Percentiles rank a stretch among this genome's conserved stretches.
These are phyloP conservation scores for Puccinia horiana DNA, from an alignment of 1,284 basidiomycete genomes.

Conservation along the genomic window DNA sequence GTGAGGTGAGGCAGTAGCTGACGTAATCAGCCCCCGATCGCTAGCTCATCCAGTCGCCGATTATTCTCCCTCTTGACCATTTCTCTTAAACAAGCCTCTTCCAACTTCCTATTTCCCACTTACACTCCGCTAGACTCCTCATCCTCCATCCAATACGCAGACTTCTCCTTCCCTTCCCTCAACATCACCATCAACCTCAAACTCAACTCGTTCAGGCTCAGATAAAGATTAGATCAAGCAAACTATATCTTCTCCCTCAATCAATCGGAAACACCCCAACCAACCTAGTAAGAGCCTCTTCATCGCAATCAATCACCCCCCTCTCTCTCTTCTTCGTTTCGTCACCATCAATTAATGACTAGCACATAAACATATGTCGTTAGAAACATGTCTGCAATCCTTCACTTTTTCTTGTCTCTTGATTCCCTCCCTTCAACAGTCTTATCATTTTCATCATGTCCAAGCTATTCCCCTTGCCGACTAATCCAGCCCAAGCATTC, in stretches of 20 bases:
- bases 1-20: too few relatives aligned
- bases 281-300: neutral
- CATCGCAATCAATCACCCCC: neutral
- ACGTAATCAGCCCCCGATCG: too few relatives aligned
- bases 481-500: slow-evolving; percentile 16
- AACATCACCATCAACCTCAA: neutral
- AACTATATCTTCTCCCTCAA: neutral
- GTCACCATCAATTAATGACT: neutral
- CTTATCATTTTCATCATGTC: neutral
- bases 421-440: neutral
- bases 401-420: neutral
- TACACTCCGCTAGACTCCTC: neutral
- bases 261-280: slow-evolving; percentile 10
- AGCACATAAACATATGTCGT: neutral
- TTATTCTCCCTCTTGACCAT: neutral
- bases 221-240: neutral
- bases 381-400: slow-evolving; percentile 12
- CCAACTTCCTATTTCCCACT: neutral
- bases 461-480: slow-evolving; percentile 10
- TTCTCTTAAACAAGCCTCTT: neutral
- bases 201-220: neutral
- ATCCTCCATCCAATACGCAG: neutral
- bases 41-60: too few relatives aligned
- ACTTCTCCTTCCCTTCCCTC: neutral
- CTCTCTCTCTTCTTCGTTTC: neutral